Percentiles rank a stretch among this genome's conserved stretches.
These are phyloP conservation scores for Phytophthora sansomeana DNA, from an alignment of 352 stramenopile genomes.

Conservation along the genomic window DNA sequence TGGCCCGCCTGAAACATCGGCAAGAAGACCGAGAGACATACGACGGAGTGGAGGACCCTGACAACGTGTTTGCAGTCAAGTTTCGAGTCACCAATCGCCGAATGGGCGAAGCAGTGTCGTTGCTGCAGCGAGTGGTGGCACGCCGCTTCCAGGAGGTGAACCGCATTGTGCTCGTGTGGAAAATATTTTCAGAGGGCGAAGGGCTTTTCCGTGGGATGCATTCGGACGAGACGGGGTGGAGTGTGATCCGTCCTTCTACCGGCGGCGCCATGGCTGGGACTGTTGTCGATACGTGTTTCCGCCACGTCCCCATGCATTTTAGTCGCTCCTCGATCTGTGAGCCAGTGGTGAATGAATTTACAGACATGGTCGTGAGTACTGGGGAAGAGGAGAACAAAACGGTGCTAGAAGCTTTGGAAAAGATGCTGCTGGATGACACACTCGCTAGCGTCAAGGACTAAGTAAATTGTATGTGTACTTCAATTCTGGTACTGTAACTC, in stretches of 20 bases:
- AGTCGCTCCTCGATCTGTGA: slow-evolving; percentile 7
- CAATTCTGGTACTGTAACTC: too few relatives aligned
- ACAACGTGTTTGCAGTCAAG: slow-evolving; percentile 39
- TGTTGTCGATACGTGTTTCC: slow-evolving; percentile 36
- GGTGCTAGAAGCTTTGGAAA: slow-evolving; percentile 25
- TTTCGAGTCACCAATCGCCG: slow-evolving; percentile 29
- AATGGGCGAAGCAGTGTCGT: slow-evolving; percentile 25
- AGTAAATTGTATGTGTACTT: background rate
- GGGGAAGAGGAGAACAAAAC: slow-evolving; percentile 34
- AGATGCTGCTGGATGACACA: slow-evolving; percentile 32
- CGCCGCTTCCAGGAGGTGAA: slow-evolving; percentile 55
- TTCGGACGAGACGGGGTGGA: slow-evolving; percentile 45
- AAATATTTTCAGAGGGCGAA: slow-evolving; percentile 56
- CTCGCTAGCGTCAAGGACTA: slow-evolving; percentile 15
- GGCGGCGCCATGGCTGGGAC: slow-evolving; percentile 15
- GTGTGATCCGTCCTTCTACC: slow-evolving; percentile 17
- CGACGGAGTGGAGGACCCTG: slow-evolving; percentile 16
- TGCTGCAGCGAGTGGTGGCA: slow-evolving; percentile 40
- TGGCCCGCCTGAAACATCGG: slow-evolving; percentile 32
- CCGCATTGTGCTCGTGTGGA: slow-evolving; percentile 71
- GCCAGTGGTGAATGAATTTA: slow-evolving; percentile 36
- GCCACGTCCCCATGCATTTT: slow-evolving; percentile 43
- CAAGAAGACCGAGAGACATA: slow-evolving; percentile 33
- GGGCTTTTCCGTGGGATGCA: slow-evolving; percentile 35
- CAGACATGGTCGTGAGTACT: slow-evolving; percentile 27